phyloP scores from a whole-genome alignment of 805 yeast species.

The Isabelozyma pseudorhagii region DNA sequence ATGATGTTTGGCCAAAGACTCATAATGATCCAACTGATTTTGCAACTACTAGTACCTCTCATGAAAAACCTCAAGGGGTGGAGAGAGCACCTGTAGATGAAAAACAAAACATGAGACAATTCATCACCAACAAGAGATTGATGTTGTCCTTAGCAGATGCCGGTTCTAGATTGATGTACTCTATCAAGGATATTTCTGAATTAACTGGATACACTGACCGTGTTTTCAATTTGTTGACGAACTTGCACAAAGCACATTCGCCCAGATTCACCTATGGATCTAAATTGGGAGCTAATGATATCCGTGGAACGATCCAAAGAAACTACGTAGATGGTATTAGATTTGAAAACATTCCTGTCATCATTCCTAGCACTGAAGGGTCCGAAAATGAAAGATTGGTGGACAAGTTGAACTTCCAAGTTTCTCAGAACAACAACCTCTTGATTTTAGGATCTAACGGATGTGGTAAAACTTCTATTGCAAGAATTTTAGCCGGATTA shows the following conservation, averaged over 20 bases:
- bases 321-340: conserved; percentile 71
- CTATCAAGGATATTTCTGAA: conserved; percentile 88
- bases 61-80: conserved; percentile 1
- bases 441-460: conserved; percentile 86
- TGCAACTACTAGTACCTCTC: background rate
- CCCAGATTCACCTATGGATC: conserved; percentile 50
- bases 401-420: conserved; percentile 55
- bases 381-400: conserved; percentile 60
- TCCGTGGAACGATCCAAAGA: conserved; percentile 77
- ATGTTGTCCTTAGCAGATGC: conserved; percentile 93
- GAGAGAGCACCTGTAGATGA: conserved; percentile 29
- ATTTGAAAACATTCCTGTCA: conserved; percentile 77
- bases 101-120: conserved; percentile 75
- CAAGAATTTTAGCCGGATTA: conserved; percentile 78
- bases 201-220: conserved; percentile 88
- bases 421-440: conserved; percentile 62
- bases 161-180: conserved; percentile 90
- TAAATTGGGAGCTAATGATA: conserved; percentile 42
- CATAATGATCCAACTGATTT: conserved; percentile 5
- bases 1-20: conserved; percentile 38
- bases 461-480: conserved; percentile 83
- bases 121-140: conserved; percentile 84
- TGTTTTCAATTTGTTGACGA: conserved; percentile 71
- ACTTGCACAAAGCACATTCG: conserved; percentile 80
- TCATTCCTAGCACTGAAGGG: conserved; percentile 69